Conservation (phyloP, 2,329 filamentous ascomycete species). For the Coniochaeta hoffmannii region DNA sequence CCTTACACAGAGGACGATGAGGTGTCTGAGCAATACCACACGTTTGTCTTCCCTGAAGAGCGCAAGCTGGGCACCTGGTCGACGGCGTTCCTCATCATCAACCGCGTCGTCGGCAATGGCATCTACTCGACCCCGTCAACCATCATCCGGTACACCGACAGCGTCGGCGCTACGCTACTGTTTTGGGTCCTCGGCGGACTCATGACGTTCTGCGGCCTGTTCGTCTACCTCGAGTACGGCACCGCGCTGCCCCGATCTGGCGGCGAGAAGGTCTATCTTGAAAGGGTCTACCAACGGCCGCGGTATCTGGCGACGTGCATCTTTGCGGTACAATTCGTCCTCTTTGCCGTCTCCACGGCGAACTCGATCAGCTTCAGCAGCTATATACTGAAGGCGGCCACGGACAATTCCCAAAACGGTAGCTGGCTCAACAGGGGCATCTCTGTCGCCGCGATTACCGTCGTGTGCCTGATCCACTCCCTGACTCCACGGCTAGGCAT, state of each 20-base stretch:
- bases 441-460: conserved; percentile 23
- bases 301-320: conserved; percentile 26
- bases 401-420: conserved; percentile 14
- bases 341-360: conserved; percentile 27
- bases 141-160: conserved; percentile 33
- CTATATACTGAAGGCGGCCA: conserved; percentile 22
- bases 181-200: conserved; percentile 40
- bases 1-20: conserved; percentile 6
- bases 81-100: conserved; percentile 36
- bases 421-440: conserved; percentile 24
- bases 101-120: conserved; percentile 39
- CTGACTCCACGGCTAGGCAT: conserved; percentile 24
- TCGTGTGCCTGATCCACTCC: conserved; percentile 28
- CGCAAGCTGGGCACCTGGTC: conserved; percentile 22
- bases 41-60: conserved; percentile 21
- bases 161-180: conserved; percentile 36
- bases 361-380: conserved; percentile 25
- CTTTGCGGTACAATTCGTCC: conserved; percentile 27
- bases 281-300: conserved; percentile 25
- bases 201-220: conserved; percentile 31
- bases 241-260: conserved; percentile 36
- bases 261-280: conserved; percentile 30
- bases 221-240: conserved; percentile 41
- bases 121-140: conserved; percentile 40
- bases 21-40: conserved; percentile 15